Conservation (phyloP, 202 grass and related monocot species). For the Brachypodium distachyon region DNA sequence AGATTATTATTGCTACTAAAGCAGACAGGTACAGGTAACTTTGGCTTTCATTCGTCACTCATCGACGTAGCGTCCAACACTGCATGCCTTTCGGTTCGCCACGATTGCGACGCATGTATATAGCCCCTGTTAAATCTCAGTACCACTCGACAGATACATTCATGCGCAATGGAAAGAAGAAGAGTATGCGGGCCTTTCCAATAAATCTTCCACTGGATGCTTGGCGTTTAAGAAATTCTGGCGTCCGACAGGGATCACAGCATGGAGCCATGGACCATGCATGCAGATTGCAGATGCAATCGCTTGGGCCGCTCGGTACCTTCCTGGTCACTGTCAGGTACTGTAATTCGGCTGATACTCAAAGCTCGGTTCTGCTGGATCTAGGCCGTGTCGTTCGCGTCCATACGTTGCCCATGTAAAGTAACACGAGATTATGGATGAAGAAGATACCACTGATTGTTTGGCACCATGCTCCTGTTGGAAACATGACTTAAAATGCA, state of each 20-base stretch:
- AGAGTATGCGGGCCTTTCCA: background rate
- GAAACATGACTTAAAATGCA: too few relatives aligned
- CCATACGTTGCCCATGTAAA: background rate
- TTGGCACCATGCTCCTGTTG: background rate
- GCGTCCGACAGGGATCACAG: conserved; percentile 3
- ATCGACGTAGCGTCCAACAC: background rate
- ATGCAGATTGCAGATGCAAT: too few relatives aligned
- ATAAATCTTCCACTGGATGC: too few relatives aligned
- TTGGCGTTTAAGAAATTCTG: conserved; percentile 13
- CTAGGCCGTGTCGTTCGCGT: background rate
- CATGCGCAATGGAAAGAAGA: background rate
- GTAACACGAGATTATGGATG: too few relatives aligned
- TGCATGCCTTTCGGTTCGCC: conserved; percentile 1
- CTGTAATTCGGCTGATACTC: background rate
- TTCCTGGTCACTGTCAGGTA: background rate
- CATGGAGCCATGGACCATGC: conserved; percentile 19
- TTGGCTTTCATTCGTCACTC: background rate
- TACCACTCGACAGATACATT: too few relatives aligned
- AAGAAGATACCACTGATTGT: background rate
- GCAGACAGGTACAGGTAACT: background rate
- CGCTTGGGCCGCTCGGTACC: too few relatives aligned
- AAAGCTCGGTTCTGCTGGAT: background rate
- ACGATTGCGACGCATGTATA: background rate
- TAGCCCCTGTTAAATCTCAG: too few relatives aligned
- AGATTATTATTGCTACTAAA: too few relatives aligned